phyloP scores from a whole-genome alignment of 768 basidiomycete genomes.

The Lactifluus echinatus region DNA sequence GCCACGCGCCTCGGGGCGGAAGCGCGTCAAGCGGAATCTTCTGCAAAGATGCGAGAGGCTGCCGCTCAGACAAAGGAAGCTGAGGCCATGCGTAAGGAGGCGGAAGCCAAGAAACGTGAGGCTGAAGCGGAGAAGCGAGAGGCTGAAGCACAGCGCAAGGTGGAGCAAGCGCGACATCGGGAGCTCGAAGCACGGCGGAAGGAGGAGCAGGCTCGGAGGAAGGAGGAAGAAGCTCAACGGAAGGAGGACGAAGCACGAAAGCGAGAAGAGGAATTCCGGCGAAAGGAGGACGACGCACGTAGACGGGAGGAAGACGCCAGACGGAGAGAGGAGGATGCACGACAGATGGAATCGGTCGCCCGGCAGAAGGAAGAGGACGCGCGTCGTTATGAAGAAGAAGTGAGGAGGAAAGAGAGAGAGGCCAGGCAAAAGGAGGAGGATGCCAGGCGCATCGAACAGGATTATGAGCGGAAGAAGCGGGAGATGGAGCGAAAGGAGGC shows the following conservation, averaged over 20 bases:
- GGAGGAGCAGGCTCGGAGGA: slow-evolving; percentile 23
- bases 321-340: slow-evolving; percentile 24
- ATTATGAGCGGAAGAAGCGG: slow-evolving; percentile 12
- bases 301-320: slow-evolving; percentile 32
- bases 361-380: slow-evolving; percentile 27
- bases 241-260: slow-evolving; percentile 25
- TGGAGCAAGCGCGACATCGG: slow-evolving; percentile 26
- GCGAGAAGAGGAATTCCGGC: slow-evolving; percentile 26
- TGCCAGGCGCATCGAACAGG: slow-evolving; percentile 28
- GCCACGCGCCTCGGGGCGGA: slow-evolving; percentile 20
- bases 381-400: slow-evolving; percentile 28
- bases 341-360: slow-evolving; percentile 25
- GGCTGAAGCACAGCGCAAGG: slow-evolving; percentile 28
- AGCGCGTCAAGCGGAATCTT: slow-evolving; percentile 22
- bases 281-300: slow-evolving; percentile 28
- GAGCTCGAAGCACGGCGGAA: slow-evolving; percentile 28
- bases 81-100: slow-evolving; percentile 21
- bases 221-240: slow-evolving; percentile 28
- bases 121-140: slow-evolving; percentile 30
- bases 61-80: slow-evolving; percentile 17
- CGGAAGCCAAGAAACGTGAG: slow-evolving; percentile 27
- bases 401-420: slow-evolving; percentile 9
- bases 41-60: slow-evolving; percentile 20
- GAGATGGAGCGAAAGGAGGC: slow-evolving; percentile 16
- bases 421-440: slow-evolving; percentile 11